Percentiles rank a stretch among this genome's conserved stretches.
Conservation (phyloP, 106 monocot species). For the Narthecium ossifragum region DNA sequence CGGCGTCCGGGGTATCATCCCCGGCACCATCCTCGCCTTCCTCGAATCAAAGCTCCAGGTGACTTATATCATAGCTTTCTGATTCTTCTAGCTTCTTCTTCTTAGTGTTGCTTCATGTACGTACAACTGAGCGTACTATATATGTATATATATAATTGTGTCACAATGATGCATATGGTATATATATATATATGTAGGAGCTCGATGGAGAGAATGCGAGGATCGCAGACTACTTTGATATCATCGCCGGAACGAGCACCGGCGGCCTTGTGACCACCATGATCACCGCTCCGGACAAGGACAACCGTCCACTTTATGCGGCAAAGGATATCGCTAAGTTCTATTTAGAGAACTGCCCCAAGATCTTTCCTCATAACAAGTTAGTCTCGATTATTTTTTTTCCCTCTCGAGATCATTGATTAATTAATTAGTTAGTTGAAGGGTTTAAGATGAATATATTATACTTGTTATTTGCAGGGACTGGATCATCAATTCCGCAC, state of each 20-base stretch:
- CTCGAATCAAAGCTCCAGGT: neutral
- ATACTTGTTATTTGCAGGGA: neutral
- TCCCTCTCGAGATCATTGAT: neutral
- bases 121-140: neutral
- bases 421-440: neutral
- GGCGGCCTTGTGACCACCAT: neutral
- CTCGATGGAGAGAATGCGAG: constrained; percentile 1
- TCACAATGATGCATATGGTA: neutral
- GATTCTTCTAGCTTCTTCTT: neutral
- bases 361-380: constrained; percentile 4
- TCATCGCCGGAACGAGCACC: constrained; percentile 6
- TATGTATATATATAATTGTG: neutral
- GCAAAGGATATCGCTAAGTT: neutral
- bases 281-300: constrained; percentile 1
- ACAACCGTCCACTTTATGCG: neutral
- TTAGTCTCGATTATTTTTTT: neutral
- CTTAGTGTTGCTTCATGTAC: neutral
- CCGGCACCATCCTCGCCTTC: neutral
- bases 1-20: neutral
- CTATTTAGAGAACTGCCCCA: neutral
- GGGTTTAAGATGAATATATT: neutral
- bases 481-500: neutral
- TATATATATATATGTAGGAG: neutral
- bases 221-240: constrained; percentile 5
- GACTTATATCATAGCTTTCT: neutral